phyloP scores from a whole-genome alignment of 2,329 filamentous ascomycete genomes.

The Rutstroemia sp. region DNA sequence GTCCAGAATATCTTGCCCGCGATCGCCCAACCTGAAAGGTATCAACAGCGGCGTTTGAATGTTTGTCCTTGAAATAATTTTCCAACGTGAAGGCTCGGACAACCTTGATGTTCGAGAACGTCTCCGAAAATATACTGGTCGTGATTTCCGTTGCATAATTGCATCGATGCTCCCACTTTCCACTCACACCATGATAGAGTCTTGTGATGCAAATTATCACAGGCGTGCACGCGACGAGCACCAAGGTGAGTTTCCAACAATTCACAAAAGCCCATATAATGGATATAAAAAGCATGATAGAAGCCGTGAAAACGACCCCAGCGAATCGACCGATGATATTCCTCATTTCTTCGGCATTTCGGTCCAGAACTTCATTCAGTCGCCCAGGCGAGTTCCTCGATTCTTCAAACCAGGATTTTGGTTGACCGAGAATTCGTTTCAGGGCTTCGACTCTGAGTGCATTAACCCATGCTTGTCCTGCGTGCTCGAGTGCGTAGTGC shows the following conservation, averaged over 20 bases:
- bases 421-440: constrained; percentile 64
- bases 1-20: constrained; percentile 59
- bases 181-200: constrained; percentile 56
- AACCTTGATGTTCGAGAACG: constrained; percentile 70
- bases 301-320: constrained; percentile 59
- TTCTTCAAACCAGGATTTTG: constrained; percentile 69
- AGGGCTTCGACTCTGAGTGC: constrained; percentile 61
- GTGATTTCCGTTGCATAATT: constrained; percentile 55
- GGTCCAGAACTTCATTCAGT: constrained; percentile 67
- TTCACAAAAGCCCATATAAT: constrained; percentile 66
- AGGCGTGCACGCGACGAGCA: constrained; percentile 63
- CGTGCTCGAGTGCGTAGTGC: constrained; percentile 64
- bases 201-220: constrained; percentile 60
- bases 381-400: constrained; percentile 55
- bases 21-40: constrained; percentile 56
- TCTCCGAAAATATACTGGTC: constrained; percentile 62
- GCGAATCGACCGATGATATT: constrained; percentile 74
- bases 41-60: constrained; percentile 41
- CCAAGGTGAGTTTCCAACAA: constrained; percentile 75
- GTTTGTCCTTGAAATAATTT: constrained; percentile 58
- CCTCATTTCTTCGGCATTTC: constrained; percentile 80
- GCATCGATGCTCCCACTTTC: constrained; percentile 63
- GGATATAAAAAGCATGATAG: constrained; percentile 60
- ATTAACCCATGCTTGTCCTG: constrained; percentile 72
- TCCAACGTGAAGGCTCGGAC: constrained; percentile 72